Conservation (phyloP, 2,329 filamentous ascomycete genomes). For the Neofusicoccum cordaticola region DNA sequence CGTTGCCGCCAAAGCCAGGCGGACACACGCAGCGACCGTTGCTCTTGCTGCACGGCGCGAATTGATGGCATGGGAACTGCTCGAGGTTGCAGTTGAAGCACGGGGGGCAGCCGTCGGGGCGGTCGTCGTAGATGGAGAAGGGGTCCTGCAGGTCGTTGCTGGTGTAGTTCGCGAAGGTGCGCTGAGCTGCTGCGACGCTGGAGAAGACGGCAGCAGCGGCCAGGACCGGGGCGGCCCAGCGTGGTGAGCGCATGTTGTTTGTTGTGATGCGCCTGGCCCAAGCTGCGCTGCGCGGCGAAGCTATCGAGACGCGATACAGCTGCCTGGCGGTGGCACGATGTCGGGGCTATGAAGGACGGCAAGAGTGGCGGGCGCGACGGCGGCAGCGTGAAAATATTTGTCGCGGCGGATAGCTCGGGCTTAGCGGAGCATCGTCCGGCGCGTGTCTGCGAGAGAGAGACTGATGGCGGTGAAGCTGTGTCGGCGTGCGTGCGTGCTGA, state of each 20-base stretch:
- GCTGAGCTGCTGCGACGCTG: constrained; percentile 26
- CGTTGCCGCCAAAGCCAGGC: constrained; percentile 87
- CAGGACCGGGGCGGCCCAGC: constrained; percentile 32
- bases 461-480: constrained; percentile 12
- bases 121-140: constrained; percentile 68
- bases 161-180: constrained; percentile 46
- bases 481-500: background rate
- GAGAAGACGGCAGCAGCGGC: constrained; percentile 26
- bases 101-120: constrained; percentile 74
- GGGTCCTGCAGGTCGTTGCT: constrained; percentile 48
- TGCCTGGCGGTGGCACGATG: constrained; percentile 6
- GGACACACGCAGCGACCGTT: constrained; percentile 93
- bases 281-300: constrained; percentile 6
- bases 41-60: constrained; percentile 79
- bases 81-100: constrained; percentile 98
- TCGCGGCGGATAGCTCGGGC: background rate
- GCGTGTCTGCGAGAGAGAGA: background rate
- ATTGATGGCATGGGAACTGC: constrained; percentile 88
- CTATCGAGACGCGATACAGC: constrained; percentile 5
- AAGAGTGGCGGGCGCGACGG: background rate
- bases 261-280: background rate
- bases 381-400: background rate
- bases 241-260: constrained; percentile 31
- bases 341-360: background rate
- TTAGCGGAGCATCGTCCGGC: constrained; percentile 14